Percentiles rank a stretch among this genome's conserved stretches.
Conservation (phyloP, 2,329 filamentous ascomycete genomes). For the Arthrobotrys megalospora region DNA sequence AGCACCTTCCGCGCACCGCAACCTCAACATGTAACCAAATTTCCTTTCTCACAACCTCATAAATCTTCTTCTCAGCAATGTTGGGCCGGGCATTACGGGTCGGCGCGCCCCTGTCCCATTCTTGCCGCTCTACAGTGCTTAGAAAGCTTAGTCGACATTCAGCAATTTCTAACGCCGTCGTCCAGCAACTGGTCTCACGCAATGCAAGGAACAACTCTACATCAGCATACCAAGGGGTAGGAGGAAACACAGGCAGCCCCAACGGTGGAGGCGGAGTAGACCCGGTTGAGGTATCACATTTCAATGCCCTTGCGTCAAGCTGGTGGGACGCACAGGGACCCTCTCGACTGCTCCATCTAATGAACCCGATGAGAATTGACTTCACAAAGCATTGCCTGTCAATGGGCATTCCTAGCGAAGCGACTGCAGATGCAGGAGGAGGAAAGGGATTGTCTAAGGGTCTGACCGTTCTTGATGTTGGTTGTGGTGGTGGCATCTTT, state of each 20-base stretch:
- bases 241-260: conserved; percentile 19
- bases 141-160: conserved; percentile 15
- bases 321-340: conserved; percentile 99
- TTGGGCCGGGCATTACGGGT: conserved; percentile 41
- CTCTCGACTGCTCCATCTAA: conserved; percentile 91
- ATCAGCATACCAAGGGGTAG: conserved; percentile 47
- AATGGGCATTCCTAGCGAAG: conserved; percentile 70
- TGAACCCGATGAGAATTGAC: conserved; percentile 96
- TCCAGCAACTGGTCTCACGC: conserved; percentile 18
- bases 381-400: conserved; percentile 84
- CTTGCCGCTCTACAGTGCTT: conserved; percentile 19
- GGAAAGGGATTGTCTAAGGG: conserved; percentile 64
- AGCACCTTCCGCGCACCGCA: conserved; percentile 14
- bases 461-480: conserved; percentile 87
- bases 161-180: conserved; percentile 1
- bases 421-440: conserved; percentile 65
- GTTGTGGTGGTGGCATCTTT: conserved; percentile 96
- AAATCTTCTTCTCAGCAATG: conserved; percentile 29
- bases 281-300: conserved; percentile 90
- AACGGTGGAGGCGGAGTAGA: conserved; percentile 79
- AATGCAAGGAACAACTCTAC: conserved; percentile 48
- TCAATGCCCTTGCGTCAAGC: conserved; percentile 89
- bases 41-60: neutral
- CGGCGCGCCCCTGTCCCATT: conserved; percentile 43
- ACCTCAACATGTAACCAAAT: conserved; percentile 37